These are phyloP conservation scores for Lichtheimia ramosa DNA, from an alignment of 371 early-diverging fungal genomes.

Conservation along the genomic window DNA sequence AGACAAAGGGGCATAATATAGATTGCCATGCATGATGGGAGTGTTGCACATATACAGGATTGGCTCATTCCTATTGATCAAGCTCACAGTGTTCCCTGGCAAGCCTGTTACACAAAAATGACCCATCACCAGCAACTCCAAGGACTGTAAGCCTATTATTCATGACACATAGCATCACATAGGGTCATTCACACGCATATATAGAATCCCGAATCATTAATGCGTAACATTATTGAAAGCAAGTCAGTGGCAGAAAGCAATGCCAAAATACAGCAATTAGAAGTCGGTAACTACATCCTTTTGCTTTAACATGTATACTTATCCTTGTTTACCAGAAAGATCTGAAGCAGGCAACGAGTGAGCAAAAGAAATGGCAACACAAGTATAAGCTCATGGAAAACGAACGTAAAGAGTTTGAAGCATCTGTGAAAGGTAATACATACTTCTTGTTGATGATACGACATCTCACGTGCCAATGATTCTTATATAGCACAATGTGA, in stretches of 20 bases:
- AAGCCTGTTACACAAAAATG: conserved; percentile 11
- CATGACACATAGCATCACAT: not conserved
- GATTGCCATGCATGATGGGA: not conserved
- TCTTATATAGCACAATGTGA: conserved; percentile 28
- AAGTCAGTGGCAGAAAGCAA: conserved; percentile 8
- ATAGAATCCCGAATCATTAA: not conserved
- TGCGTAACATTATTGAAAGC: conserved; percentile 3
- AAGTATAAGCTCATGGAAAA: conserved; percentile 33
- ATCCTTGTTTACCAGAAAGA: not conserved
- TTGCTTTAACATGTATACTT: not conserved
- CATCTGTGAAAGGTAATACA: conserved; percentile 23
- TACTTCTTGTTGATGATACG: not conserved
- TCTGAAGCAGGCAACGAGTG: conserved; percentile 7
- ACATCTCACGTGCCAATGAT: not conserved
- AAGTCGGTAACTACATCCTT: not conserved
- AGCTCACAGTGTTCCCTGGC: conserved; percentile 16
- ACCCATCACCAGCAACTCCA: conserved; percentile 3
- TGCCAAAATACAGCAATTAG: conserved; percentile 8
- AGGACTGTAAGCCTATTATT: not conserved
- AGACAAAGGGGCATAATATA: not conserved
- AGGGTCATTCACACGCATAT: not conserved
- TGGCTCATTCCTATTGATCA: conserved; percentile 3
- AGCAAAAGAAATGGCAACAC: conserved; percentile 23
- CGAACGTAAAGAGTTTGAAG: conserved; percentile 33
- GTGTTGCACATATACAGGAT: conserved; percentile 6